Conservation (phyloP, 2,329 filamentous ascomycete genomes). For the Trichoderma simmonsii region DNA sequence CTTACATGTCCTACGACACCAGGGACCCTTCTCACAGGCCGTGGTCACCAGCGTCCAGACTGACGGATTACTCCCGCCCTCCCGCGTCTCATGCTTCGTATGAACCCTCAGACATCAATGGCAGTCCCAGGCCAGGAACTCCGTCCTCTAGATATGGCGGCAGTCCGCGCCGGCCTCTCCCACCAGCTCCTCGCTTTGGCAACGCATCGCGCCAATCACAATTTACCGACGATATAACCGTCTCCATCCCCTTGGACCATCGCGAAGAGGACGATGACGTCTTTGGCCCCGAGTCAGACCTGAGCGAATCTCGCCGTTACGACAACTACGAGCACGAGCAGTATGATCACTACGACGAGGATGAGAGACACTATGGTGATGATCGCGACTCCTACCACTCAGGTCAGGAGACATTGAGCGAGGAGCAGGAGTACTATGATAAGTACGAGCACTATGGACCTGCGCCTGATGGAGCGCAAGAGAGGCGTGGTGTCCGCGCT, state of each 20-base stretch:
- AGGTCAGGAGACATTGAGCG: conserved; percentile 53
- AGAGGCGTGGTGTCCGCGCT: conserved; percentile 78
- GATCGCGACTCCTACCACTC: conserved; percentile 56
- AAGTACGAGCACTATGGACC: conserved; percentile 82
- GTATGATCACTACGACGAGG: conserved; percentile 59
- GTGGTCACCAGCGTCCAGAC: conserved; percentile 54
- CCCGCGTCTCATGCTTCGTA: conserved; percentile 70
- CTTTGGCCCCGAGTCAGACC: conserved; percentile 62
- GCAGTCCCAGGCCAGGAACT: conserved; percentile 84
- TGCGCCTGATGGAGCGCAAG: conserved; percentile 81
- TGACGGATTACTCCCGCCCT: conserved; percentile 65
- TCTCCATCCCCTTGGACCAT: conserved; percentile 65
- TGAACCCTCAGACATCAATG: conserved; percentile 85
- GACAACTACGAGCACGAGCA: not conserved
- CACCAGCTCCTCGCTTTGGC: conserved; percentile 82
- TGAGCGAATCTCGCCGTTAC: conserved; percentile 46
- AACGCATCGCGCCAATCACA: conserved; percentile 48
- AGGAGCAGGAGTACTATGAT: conserved; percentile 40
- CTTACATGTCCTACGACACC: conserved; percentile 57
- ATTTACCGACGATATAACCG: conserved; percentile 66
- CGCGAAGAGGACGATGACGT: conserved; percentile 67
- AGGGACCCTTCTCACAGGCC: conserved; percentile 50
- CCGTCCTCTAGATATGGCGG: conserved; percentile 86
- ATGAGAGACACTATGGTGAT: conserved; percentile 49
- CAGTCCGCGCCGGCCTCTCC: conserved; percentile 80